Evolutionary conservation across 805 yeast genomes (phyloP), one percentile per base, ranked within the genome.

Genomic region (Kuraishia cidri): DNA sequence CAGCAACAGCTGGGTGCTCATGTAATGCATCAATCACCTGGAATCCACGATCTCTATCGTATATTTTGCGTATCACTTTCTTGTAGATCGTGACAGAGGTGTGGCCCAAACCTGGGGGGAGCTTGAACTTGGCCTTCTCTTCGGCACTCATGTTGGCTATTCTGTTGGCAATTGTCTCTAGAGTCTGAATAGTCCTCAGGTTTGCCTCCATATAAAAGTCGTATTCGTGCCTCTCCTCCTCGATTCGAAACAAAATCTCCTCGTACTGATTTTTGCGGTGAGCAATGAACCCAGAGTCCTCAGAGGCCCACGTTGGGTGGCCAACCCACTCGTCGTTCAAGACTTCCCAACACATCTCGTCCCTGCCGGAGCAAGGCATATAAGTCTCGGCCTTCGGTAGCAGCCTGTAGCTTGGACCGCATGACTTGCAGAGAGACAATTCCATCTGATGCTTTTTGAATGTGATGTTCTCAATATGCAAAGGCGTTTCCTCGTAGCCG

Each of bases 281-380:
- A n/a, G 98, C 96, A 52, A 92, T 88, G 48, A 90, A 92, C 0
- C 98, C 99, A 9, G 96, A 84, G 56, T 92, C 99, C 56, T 92
- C 99, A 1, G 97, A 90, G 4, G 97, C 98, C 99, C 99, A 92
- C n/a, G 95, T 94, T 15, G 99, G 99, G 58, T 92, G 97, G 5
- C 97, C 96, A 23, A 92, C 97, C 97, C 97, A 92, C 58, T 90
- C 97, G 55, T 92, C 98, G 56, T 92, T 92, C 46, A 92, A 69
- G 11, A 92, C 96, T 50, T 90, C 97, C 97, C 97, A 90, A 54
- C 98, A 92, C 88, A 92, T 83, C 47, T 90, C 97, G 58, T 92
- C 99, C 47, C 99, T 76, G 12, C 98, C 98, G 7, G 95, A 83
- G 47, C 97, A 90, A 15, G 97, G 97, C 95, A 87, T 87, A 49